Percentiles rank a stretch among this genome's conserved stretches.
Conservation (phyloP, 768 basidiomycete species). For the Lentinus tigrinus region DNA sequence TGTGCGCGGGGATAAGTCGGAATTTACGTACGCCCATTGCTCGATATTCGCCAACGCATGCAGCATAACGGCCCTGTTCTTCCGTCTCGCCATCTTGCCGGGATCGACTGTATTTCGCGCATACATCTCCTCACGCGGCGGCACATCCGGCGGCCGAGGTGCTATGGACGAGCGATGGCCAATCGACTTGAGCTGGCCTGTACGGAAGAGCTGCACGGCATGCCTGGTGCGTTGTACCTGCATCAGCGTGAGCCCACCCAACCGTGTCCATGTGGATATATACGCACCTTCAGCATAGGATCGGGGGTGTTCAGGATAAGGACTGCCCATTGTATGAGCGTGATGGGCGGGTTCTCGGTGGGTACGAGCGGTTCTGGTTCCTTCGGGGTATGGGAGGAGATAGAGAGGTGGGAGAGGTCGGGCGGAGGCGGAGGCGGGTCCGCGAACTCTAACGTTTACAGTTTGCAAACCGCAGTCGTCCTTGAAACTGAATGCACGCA, state of each 20-base stretch:
- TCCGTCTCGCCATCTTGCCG: slow-evolving; percentile 55
- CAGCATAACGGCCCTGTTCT: slow-evolving; percentile 70
- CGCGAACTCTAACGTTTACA: slow-evolving; percentile 53
- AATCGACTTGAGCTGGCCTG: slow-evolving; percentile 65
- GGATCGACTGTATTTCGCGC: slow-evolving; percentile 55
- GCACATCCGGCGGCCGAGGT: slow-evolving; percentile 59
- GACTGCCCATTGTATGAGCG: slow-evolving; percentile 76
- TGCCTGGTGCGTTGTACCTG: slow-evolving; percentile 70
- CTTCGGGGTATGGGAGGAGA: slow-evolving; percentile 13
- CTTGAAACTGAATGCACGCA: slow-evolving; percentile 17
- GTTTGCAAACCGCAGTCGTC: neutral
- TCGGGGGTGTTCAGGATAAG: slow-evolving; percentile 74
- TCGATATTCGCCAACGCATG: slow-evolving; percentile 86
- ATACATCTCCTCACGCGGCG: slow-evolving; percentile 56
- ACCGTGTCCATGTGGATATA: neutral
- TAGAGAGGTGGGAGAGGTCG: slow-evolving; percentile 23
- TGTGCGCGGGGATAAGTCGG: neutral
- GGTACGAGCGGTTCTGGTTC: slow-evolving; percentile 49
- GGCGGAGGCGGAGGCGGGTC: slow-evolving; percentile 52
- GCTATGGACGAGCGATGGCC: slow-evolving; percentile 49
- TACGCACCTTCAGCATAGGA: slow-evolving; percentile 57
- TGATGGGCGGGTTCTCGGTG: slow-evolving; percentile 48
- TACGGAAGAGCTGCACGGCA: slow-evolving; percentile 67
- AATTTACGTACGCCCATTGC: slow-evolving; percentile 77
- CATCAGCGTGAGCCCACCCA: neutral